These are phyloP conservation scores for Clavaria fumosa DNA, from an alignment of 768 basidiomycete species.

Conservation along the genomic window DNA sequence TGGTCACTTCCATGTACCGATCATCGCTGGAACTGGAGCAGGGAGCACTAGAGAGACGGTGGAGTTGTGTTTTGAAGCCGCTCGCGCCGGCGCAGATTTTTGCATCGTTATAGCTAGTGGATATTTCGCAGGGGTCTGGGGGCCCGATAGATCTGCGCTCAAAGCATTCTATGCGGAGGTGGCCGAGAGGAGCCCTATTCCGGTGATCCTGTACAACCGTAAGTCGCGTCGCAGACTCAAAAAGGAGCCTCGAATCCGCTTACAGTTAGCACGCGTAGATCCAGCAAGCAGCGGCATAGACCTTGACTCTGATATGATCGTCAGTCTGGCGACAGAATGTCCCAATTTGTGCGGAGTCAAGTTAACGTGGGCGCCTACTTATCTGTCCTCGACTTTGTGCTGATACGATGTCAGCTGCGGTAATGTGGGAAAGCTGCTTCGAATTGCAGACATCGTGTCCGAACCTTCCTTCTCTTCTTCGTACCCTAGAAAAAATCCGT, in stretches of 20 bases:
- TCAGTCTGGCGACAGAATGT: constrained; percentile 58
- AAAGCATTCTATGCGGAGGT: constrained; percentile 72
- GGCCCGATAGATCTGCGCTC: constrained; percentile 44
- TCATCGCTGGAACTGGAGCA: constrained; percentile 73
- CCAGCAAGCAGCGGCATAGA: constrained; percentile 82
- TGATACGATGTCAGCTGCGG: constrained; percentile 43
- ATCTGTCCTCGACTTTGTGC: background rate
- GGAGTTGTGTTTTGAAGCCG: constrained; percentile 59
- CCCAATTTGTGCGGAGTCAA: constrained; percentile 79
- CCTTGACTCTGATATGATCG: constrained; percentile 77
- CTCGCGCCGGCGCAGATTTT: constrained; percentile 74
- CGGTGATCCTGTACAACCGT: constrained; percentile 85
- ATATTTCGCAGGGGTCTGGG: constrained; percentile 71
- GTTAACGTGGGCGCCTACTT: constrained; percentile 52
- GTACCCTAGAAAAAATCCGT: constrained; percentile 52
- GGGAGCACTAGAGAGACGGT: constrained; percentile 77
- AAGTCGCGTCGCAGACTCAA: constrained; percentile 16
- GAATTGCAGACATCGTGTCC: constrained; percentile 59
- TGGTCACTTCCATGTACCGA: constrained; percentile 40
- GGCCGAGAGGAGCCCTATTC: constrained; percentile 65
- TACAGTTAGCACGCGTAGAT: constrained; percentile 56
- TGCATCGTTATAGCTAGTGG: constrained; percentile 76
- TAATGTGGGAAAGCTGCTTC: constrained; percentile 81
- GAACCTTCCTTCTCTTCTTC: constrained; percentile 34
- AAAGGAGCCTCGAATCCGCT: background rate